Conservation (phyloP, 257 asterid genomes). For the Solanum phureja region DNA sequence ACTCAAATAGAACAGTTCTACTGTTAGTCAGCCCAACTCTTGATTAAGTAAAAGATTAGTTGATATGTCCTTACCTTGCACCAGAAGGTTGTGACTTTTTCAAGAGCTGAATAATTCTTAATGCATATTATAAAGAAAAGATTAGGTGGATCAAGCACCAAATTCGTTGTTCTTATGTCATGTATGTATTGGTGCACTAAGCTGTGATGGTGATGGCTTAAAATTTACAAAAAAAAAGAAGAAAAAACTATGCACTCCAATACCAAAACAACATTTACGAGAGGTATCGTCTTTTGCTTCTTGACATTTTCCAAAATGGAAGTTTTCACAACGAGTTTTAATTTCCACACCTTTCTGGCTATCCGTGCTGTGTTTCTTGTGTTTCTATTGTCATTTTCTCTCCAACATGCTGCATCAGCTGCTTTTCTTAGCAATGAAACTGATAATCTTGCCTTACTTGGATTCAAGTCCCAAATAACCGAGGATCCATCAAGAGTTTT, state of each 20-base stretch:
- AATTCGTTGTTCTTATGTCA: neutral
- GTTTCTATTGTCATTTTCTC: constrained; percentile 4
- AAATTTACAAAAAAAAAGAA: no score
- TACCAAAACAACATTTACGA: neutral
- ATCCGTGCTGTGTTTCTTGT: neutral
- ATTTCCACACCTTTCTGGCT: constrained; percentile 2
- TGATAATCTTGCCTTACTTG: constrained; percentile 27
- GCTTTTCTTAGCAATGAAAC: constrained; percentile 12
- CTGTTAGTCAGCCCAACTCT: neutral
- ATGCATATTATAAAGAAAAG: neutral
- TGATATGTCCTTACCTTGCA: neutral
- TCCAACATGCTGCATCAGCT: constrained; percentile 13
- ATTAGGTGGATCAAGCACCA: neutral
- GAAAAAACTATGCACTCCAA: neutral
- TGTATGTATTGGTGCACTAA: neutral
- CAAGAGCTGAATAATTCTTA: neutral
- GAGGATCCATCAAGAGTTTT: constrained; percentile 28
- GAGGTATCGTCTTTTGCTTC: neutral
- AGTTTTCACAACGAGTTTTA: neutral
- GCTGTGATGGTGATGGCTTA: neutral
- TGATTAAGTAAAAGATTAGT: neutral
- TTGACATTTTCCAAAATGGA: constrained; percentile 9
- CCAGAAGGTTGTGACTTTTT: neutral
- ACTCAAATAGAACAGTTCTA: neutral
- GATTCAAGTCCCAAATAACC: constrained; percentile 30